A percentile compares a stretch with the other conserved stretches of the same genome.
Conservation (phyloP, 2,329 filamentous ascomycete species). For the Cryphonectria nitschkei region DNA sequence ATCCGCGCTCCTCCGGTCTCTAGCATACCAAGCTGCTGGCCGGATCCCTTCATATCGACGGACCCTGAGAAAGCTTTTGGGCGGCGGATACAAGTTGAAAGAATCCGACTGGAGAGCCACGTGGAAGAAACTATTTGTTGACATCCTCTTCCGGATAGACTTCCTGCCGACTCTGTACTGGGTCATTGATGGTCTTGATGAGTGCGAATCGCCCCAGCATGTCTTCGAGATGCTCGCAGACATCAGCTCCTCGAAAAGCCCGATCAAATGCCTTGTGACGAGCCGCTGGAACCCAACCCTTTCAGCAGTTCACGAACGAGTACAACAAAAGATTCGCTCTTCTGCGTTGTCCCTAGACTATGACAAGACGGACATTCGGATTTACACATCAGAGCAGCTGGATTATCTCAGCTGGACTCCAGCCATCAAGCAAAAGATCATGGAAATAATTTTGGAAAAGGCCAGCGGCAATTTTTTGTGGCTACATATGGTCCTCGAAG, state of each 20-base stretch:
- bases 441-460: not conserved
- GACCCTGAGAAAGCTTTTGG: not conserved
- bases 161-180: not conserved
- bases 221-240: not conserved
- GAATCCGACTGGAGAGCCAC: slow-evolving; percentile 2
- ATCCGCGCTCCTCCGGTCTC: not conserved
- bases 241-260: not conserved
- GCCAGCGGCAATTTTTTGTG: not conserved
- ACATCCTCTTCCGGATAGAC: not conserved
- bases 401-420: not conserved
- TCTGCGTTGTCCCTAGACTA: not conserved
- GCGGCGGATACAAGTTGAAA: not conserved
- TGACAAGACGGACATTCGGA: not conserved
- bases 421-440: not conserved
- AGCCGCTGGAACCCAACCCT: not conserved
- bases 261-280: not conserved
- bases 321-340: not conserved
- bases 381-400: slow-evolving; percentile 1
- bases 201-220: not conserved
- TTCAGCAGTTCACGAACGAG: not conserved
- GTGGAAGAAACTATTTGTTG: not conserved
- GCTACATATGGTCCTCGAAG: not conserved
- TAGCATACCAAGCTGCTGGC: not conserved
- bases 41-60: not conserved
- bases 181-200: not conserved